These are phyloP conservation scores for Spathaspora boniae DNA, from an alignment of 805 yeast species.

Conservation along the genomic window DNA sequence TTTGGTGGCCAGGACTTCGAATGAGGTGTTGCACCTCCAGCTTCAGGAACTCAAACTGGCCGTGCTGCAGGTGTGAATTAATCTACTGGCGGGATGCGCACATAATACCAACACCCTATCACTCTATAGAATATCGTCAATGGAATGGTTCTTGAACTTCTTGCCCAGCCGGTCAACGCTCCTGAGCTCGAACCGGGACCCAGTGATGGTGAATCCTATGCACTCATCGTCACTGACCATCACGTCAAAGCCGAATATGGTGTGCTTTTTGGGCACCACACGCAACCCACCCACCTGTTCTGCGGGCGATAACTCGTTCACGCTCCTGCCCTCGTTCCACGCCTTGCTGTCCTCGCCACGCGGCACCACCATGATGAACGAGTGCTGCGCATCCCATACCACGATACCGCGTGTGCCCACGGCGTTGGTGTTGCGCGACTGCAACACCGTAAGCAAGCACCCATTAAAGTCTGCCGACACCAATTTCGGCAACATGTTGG, in stretches of 20 bases:
- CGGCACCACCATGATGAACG: conserved; percentile 59
- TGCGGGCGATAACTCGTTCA: conserved; percentile 21
- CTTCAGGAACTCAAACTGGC: conserved; percentile 14
- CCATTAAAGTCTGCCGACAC: conserved; percentile 84
- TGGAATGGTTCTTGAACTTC: conserved; percentile 79
- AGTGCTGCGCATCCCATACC: conserved; percentile 77
- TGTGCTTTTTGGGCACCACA: conserved; percentile 63
- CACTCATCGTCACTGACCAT: conserved; percentile 28
- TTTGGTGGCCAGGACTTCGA: conserved; percentile 10
- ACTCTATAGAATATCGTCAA: conserved; percentile 46
- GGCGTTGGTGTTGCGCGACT: conserved; percentile 52
- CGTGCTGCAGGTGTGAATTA: conserved; percentile 7
- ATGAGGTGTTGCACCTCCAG: conserved; percentile 23
- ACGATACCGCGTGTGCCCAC: conserved; percentile 73
- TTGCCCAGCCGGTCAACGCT: conserved; percentile 78
- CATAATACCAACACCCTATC: neutral
- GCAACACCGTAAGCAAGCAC: conserved; percentile 55
- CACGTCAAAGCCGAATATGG: conserved; percentile 54
- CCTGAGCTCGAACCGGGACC: conserved; percentile 73
- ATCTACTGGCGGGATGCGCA: conserved; percentile 8
- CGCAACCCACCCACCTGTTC: conserved; percentile 58
- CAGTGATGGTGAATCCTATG: conserved; percentile 64
- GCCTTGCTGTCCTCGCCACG: conserved; percentile 27
- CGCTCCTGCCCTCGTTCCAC: conserved; percentile 28
- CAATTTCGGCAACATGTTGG: conserved; percentile 48